Evolutionary conservation across 441 rosid species (phyloP).

Genomic region (Corymbia calophylla): DNA sequence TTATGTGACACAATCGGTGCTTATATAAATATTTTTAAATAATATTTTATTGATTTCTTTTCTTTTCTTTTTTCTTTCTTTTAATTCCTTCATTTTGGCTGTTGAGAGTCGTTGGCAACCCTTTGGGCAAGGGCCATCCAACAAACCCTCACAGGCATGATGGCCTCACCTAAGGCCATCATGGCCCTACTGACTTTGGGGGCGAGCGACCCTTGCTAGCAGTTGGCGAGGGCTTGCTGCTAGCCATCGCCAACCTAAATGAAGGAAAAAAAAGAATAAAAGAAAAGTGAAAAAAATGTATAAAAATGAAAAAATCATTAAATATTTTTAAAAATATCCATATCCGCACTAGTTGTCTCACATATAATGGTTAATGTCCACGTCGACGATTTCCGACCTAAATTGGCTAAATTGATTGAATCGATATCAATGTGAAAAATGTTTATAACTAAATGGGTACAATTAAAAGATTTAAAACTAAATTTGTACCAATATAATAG

Average conservation of each 20-base stretch:
- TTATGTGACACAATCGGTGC: fast-evolving
- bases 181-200: neutral
- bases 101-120: fast-evolving
- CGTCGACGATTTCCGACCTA: fast-evolving
- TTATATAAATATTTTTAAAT: fast-evolving
- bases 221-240: neutral
- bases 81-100: neutral
- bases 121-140: neutral
- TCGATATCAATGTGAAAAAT: no score
- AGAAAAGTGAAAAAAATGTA: no score
- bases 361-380: fast-evolving
- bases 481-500: no score
- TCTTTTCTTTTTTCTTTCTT: neutral
- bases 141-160: no score
- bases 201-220: neutral
- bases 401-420: neutral
- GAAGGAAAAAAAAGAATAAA: fast-evolving
- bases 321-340: no score
- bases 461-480: no score
- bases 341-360: fast-evolving
- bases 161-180: neutral
- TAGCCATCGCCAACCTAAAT: neutral
- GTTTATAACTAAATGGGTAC: no score
- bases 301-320: no score
- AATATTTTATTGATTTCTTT: no score